A percentile compares a stretch with the other conserved stretches of the same genome.
These are phyloP conservation scores for Solanum sparsipilum DNA, from an alignment of 257 asterid genomes.

Conservation along the genomic window DNA sequence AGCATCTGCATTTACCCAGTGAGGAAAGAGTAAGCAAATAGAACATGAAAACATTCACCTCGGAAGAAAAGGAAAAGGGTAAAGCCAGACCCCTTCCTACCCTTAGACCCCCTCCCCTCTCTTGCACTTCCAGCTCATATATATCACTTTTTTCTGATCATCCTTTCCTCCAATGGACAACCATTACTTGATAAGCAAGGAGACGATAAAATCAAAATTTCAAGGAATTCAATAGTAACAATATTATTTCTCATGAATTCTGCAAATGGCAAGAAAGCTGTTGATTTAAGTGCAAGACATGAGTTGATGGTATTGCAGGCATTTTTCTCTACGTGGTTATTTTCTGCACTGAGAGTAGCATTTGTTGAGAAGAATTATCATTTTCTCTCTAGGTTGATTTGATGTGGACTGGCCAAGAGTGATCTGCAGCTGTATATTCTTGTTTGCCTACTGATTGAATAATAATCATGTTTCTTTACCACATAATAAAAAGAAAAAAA, in stretches of 20 bases:
- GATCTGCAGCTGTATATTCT: neutral
- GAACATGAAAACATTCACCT: neutral
- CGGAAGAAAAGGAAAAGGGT: neutral
- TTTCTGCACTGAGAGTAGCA: neutral
- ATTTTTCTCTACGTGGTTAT: neutral
- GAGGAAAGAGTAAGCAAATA: neutral
- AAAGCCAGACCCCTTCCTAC: neutral
- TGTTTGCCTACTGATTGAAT: neutral
- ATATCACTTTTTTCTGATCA: neutral
- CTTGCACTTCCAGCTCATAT: neutral
- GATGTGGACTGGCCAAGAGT: neutral
- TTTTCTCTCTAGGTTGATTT: neutral
- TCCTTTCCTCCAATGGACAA: neutral
- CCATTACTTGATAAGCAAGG: neutral
- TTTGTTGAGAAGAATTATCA: neutral
- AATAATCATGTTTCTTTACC: neutral
- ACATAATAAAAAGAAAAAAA: neutral
- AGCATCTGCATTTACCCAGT: constrained; percentile 51
- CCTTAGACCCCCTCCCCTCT: neutral
- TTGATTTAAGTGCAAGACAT: neutral
- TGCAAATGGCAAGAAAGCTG: neutral
- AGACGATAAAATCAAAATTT: neutral
- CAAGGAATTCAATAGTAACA: neutral
- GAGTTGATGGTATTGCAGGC: neutral
- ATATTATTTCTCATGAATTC: neutral